Conservation (phyloP, 2,329 filamentous ascomycete genomes). For the Fusarium sp. region DNA sequence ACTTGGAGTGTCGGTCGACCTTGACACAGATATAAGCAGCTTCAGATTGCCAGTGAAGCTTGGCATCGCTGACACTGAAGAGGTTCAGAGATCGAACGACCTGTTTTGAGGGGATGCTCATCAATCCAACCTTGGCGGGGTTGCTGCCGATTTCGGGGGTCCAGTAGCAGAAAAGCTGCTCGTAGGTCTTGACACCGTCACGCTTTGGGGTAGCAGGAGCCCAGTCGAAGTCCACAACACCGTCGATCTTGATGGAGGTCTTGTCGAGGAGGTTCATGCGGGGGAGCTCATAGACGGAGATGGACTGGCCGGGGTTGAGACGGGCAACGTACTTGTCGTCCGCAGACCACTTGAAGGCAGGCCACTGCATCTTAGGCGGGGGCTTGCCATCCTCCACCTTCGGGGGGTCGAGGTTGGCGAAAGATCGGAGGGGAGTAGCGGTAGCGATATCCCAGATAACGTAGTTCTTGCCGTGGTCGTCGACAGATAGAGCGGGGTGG, state of each 20-base stretch:
- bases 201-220: constrained; percentile 84
- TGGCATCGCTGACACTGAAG: constrained; percentile 97
- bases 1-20: constrained; percentile 98
- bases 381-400: constrained; percentile 71
- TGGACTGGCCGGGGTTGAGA: constrained; percentile 86
- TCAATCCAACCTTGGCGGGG: constrained; percentile 94
- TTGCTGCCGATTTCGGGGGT: constrained; percentile 98
- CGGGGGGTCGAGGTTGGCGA: constrained; percentile 87
- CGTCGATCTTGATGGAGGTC: constrained; percentile 94
- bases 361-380: constrained; percentile 92
- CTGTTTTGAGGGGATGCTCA: constrained; percentile 96
- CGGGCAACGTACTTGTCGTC: constrained; percentile 98
- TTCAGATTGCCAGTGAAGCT: constrained; percentile 98
- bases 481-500: constrained; percentile 83
- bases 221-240: constrained; percentile 98
- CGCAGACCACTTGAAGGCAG: constrained; percentile 98
- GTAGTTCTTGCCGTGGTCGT: constrained; percentile 99
- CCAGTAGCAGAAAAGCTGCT: constrained; percentile 98
- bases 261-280: constrained; percentile 92
- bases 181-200: constrained; percentile 89
- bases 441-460: constrained; percentile 98
- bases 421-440: constrained; percentile 89
- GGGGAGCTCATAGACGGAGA: constrained; percentile 91
- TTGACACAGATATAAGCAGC: constrained; percentile 96
- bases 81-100: constrained; percentile 94